Percentiles rank a stretch among this genome's conserved stretches.
These are phyloP conservation scores for Plantago elongata DNA, from an alignment of 257 asterid genomes.

Conservation along the genomic window DNA sequence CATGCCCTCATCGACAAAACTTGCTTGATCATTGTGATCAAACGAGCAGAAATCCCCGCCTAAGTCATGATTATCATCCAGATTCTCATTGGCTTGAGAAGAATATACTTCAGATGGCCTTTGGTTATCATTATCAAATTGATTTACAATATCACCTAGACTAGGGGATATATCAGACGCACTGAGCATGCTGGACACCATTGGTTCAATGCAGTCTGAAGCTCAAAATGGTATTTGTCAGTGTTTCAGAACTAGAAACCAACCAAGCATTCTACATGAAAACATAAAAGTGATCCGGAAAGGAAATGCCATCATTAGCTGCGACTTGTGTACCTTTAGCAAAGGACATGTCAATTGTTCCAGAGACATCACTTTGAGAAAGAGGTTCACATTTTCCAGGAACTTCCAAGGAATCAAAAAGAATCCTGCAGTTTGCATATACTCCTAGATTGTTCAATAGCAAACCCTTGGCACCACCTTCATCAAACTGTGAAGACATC, in stretches of 20 bases:
- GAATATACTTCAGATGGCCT: slow-evolving; percentile 49
- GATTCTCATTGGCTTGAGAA: slow-evolving; percentile 35
- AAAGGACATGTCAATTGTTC: slow-evolving; percentile 68
- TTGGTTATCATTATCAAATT: slow-evolving; percentile 54
- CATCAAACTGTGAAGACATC: slow-evolving; percentile 96
- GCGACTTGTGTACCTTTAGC: slow-evolving; percentile 58
- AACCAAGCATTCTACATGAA: slow-evolving; percentile 5
- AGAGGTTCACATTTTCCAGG: slow-evolving; percentile 65
- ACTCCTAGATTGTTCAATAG: slow-evolving; percentile 91
- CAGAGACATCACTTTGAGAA: slow-evolving; percentile 32
- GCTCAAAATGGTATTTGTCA: slow-evolving; percentile 16
- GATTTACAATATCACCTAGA: slow-evolving; percentile 55
- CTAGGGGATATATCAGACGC: slow-evolving; percentile 76
- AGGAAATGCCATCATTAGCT: slow-evolving; percentile 17
- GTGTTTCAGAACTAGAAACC: slow-evolving; percentile 10
- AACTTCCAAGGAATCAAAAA: slow-evolving; percentile 81
- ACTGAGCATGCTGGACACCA: slow-evolving; percentile 59
- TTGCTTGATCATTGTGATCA: slow-evolving; percentile 63
- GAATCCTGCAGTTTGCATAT: slow-evolving; percentile 80
- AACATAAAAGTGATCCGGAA: slow-evolving; percentile 10
- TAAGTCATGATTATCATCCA: slow-evolving; percentile 29
- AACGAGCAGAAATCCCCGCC: slow-evolving; percentile 52
- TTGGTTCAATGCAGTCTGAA: slow-evolving; percentile 64
- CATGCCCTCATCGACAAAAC: slow-evolving; percentile 48
- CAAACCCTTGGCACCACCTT: slow-evolving; percentile 98